Percentiles rank a stretch among this genome's conserved stretches.
Evolutionary conservation across 495 filamentous ascomycete species (phyloP).

Genomic region (Chlorociboria aeruginascens): DNA sequence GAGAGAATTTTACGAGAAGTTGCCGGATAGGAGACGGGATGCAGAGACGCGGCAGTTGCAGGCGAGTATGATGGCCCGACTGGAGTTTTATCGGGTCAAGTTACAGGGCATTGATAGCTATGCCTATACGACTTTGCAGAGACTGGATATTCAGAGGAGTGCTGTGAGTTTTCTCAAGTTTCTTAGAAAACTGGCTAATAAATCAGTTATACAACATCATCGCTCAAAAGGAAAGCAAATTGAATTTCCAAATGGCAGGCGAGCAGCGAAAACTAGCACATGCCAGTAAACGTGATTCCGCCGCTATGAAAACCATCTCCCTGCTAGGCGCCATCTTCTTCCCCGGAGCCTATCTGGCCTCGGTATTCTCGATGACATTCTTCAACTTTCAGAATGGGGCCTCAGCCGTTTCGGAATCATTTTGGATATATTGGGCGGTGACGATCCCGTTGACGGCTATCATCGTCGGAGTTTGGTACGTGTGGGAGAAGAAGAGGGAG

Average conservation of each 20-base stretch:
- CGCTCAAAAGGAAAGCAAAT: conserved; percentile 43
- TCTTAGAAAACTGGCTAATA: not conserved
- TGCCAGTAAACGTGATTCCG: conserved; percentile 41
- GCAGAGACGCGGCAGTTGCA: conserved; percentile 28
- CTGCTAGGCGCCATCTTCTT: conserved; percentile 44
- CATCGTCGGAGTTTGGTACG: conserved; percentile 34
- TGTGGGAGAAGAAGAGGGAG: conserved; percentile 34
- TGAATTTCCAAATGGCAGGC: conserved; percentile 43
- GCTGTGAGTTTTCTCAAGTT: conserved; percentile 28
- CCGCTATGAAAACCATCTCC: conserved; percentile 44
- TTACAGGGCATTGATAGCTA: conserved; percentile 45
- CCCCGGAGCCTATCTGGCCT: conserved; percentile 40
- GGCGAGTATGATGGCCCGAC: conserved; percentile 28
- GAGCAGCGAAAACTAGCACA: conserved; percentile 44
- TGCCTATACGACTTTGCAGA: conserved; percentile 38
- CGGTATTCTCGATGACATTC: conserved; percentile 44
- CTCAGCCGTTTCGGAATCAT: conserved; percentile 24
- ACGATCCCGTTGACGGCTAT: conserved; percentile 35
- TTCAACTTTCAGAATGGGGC: conserved; percentile 32
- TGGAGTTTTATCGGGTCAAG: conserved; percentile 43
- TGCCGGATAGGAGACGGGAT: conserved; percentile 12
- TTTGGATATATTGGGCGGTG: conserved; percentile 45
- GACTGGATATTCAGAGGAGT: conserved; percentile 39
- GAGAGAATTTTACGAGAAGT: conserved; percentile 23
- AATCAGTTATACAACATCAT: conserved; percentile 45